phyloP scores from a whole-genome alignment of 768 basidiomycete species.

The Dendrothele bispora region DNA sequence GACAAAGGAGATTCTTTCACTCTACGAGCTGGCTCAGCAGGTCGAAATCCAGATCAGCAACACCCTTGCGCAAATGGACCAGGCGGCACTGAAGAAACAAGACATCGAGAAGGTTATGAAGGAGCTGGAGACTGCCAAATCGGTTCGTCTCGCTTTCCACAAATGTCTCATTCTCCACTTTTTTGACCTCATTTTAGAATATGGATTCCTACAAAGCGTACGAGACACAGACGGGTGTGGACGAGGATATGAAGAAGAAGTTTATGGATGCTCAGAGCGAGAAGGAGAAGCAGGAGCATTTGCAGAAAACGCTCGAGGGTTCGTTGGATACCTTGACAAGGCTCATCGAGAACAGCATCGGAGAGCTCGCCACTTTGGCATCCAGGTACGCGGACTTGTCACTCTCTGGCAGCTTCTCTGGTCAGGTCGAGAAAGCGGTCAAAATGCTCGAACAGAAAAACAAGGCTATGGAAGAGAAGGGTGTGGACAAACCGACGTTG shows the following conservation, averaged over 20 bases:
- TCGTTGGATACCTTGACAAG: conserved; percentile 2
- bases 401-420: conserved; percentile 16
- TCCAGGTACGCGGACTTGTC: conserved; percentile 10
- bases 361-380: conserved; percentile 2
- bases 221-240: conserved; percentile 7
- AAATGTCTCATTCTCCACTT: not conserved
- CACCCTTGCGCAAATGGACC: conserved; percentile 11
- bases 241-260: conserved; percentile 14
- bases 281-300: not conserved
- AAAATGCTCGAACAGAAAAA: no score
- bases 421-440: no score
- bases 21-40: conserved; percentile 8
- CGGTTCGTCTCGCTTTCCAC: conserved; percentile 1
- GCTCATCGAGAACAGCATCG: not conserved
- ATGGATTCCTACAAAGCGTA: conserved; percentile 8
- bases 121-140: conserved; percentile 5
- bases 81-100: no score
- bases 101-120: no score
- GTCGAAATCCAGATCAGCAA: conserved; percentile 15
- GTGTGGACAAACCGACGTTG: no score
- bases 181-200: conserved; percentile 1
- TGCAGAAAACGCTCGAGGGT: conserved; percentile 2
- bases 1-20: conserved; percentile 9
- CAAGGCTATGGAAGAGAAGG: no score
- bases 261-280: conserved; percentile 12